Evolutionary conservation across 805 yeast species (phyloP), one percentile per base, ranked within the genome.

Genomic region (Priceomyces castillae): DNA sequence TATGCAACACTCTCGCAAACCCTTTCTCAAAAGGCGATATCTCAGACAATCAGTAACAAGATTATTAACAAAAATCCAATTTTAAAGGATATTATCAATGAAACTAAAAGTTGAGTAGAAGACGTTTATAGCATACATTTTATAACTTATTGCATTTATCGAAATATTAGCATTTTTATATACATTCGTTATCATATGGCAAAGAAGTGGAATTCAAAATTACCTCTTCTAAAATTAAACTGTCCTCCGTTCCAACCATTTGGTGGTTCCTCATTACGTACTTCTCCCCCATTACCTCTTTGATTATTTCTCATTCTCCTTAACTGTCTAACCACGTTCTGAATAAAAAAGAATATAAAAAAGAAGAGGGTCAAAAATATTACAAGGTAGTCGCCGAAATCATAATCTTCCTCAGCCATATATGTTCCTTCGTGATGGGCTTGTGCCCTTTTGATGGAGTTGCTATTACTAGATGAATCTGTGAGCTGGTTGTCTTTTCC

Each of bases 401-500:
- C 67, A 42, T 58, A 58, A n/a, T 58, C 69, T 17, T 53, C 57
- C 9, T 50, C 62, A 25, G 37, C 46, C n/a, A 33, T 37, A 40
- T 43, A 52, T 0, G 45, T 43, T 2, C 72, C 72, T 46, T 67
- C 71, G 35, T 63, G 69, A 35, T 69, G 72, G 1, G 65, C 64
- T 25, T 48, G 47, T 2, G 71, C 67, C 37, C 52, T 57, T 17
- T 52, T 47, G n/a, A 48, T 48, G 2, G 58, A 50, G 14, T 42
- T 43, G n/a, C 48, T 54, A 4, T 31, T 34, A 7, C 37, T 20
- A n/a, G 43, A 42, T 7, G 49, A 39, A 2, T 43, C 48, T 4
- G 45, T 53, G 3, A 39, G 31, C 14, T 47, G 46, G 12, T 39
- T 41, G 3, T 48, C 48, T 5, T 50, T 44, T 7, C 64, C 62